Evolutionary conservation across 495 filamentous ascomycete species (phyloP), one percentile per base, ranked within the genome.

Genomic region (Talaromyces adpressus): DNA sequence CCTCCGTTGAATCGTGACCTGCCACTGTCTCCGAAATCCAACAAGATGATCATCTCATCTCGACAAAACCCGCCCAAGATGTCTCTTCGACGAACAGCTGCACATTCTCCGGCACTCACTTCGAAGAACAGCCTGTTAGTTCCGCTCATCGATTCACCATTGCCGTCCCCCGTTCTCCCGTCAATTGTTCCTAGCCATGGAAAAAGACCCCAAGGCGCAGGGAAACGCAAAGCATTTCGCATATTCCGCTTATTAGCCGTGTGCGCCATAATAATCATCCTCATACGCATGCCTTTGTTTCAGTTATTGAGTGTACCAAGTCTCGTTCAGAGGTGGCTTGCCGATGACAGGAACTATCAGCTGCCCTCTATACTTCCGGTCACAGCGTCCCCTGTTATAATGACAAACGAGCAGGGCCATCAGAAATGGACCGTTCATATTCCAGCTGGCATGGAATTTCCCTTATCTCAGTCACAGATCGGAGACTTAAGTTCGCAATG

Each of bases 361-460:
- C 12, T 49, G 16, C 45, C 60, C 11, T 27, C 41, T 27, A 32
- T 39, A 18, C 45, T 51, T 20, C 41, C 41, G 27, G 27, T 30
- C 23, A 20, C 25, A 25, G 39, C 60, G 8, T 29, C 47, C 12
- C 60, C 60, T 52, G 18, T 62, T 18, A 49, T 70, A 34, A 66
- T 67, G 14, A 67, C 69, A 45, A 61, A 64, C 62, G 22, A 69
- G 73, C 39, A 69, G 64, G 6, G 59, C 65, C 14, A 68, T 73
- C 77, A 32, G 6, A 87, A 79, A 67, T 91, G 89, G 89, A 91
- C 89, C 0, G 80, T 91, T 1, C 84, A 80, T 1, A 90, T 92
- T 29, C 89, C 89, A 2, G 74, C 75, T 4, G 77, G 69, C 34
- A 75, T 76, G 39, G 66, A 71, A 12, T 89, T 89, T 54, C 88